These are phyloP conservation scores for Crataegus laevigata DNA, from an alignment of 306 rosid genomes.

Conservation along the genomic window DNA sequence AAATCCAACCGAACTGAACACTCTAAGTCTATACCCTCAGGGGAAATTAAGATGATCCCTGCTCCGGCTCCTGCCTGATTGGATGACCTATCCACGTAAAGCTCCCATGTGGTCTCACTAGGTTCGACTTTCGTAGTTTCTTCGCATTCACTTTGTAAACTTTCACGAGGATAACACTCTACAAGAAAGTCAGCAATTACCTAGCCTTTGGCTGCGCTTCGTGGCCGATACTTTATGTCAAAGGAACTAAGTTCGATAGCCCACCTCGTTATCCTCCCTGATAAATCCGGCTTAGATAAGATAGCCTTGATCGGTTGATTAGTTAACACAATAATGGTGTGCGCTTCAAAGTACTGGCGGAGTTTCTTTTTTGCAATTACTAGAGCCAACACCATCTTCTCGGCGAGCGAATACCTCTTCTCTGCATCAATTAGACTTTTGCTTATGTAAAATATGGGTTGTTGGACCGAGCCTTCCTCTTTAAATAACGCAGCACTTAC, in stretches of 20 bases:
- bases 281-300: background rate
- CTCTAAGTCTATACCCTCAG: rapidly evolving
- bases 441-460: too few species aligned
- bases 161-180: background rate
- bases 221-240: background rate
- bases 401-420: too few species aligned
- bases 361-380: background rate
- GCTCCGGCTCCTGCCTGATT: background rate
- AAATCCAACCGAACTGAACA: too few species aligned
- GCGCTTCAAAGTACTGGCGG: background rate
- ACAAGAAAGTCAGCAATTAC: background rate
- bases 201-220: rapidly evolving
- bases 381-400: background rate
- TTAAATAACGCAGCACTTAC: background rate
- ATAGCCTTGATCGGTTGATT: background rate
- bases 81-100: background rate
- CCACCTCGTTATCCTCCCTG: background rate
- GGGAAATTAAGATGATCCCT: background rate
- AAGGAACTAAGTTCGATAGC: background rate
- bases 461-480: too few species aligned
- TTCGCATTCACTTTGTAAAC: background rate
- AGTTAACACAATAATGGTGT: background rate
- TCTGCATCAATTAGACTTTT: too few species aligned
- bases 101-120: background rate
- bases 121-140: too few species aligned